These are phyloP conservation scores for Apiotrichum brassicae DNA, from an alignment of 1,284 basidiomycete genomes.

Conservation along the genomic window DNA sequence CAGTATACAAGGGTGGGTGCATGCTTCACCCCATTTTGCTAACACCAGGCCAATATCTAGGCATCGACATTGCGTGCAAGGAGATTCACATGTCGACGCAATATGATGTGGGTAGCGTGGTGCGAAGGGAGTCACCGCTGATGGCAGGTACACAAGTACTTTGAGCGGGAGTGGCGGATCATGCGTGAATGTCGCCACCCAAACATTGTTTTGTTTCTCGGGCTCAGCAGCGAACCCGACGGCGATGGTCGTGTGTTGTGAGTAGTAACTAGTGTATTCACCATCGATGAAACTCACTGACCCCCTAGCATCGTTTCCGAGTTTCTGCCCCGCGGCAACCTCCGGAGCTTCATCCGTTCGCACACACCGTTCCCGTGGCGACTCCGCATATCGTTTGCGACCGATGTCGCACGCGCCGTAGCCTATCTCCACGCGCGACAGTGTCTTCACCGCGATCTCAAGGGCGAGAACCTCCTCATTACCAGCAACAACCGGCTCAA, in stretches of 20 bases:
- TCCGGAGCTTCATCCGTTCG: constrained; percentile 75
- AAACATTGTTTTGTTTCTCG: constrained; percentile 90
- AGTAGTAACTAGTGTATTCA: constrained; percentile 9
- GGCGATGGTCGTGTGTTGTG: constrained; percentile 69
- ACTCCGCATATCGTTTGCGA: constrained; percentile 85
- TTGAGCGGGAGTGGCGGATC: constrained; percentile 92
- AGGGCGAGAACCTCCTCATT: constrained; percentile 93
- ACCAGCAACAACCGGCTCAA: constrained; percentile 90
- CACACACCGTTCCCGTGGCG: constrained; percentile 77
- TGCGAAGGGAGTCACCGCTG: background rate
- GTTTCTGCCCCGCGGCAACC: constrained; percentile 66
- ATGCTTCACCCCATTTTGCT: background rate
- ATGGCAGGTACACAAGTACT: constrained; percentile 74
- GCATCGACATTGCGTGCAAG: constrained; percentile 93
- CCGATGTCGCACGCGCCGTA: constrained; percentile 86
- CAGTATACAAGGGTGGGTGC: constrained; percentile 72
- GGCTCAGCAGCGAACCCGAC: constrained; percentile 76
- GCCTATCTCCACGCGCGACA: constrained; percentile 88
- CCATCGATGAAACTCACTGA: background rate
- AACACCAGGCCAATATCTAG: constrained; percentile 70
- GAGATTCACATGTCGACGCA: constrained; percentile 82
- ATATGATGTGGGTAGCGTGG: constrained; percentile 58
- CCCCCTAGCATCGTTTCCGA: constrained; percentile 65
- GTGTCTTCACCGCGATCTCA: constrained; percentile 68
- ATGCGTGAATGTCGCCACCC: constrained; percentile 87